phyloP scores from a whole-genome alignment of 1,284 basidiomycete species.

The Irpex rosettiformis region DNA sequence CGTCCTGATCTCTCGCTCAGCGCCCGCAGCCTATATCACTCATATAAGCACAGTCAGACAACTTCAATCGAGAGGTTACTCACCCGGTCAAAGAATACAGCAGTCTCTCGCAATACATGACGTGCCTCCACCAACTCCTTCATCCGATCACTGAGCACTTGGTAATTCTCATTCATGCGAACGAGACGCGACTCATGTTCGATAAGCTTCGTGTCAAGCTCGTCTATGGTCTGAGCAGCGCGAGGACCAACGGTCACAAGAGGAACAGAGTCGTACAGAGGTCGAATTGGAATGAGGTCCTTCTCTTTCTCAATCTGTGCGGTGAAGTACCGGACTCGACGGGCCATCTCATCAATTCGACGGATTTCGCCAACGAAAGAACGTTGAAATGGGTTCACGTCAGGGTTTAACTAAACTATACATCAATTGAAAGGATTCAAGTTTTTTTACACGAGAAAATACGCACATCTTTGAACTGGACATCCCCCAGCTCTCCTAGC shows the following conservation, averaged over 20 bases:
- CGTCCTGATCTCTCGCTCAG: conserved; percentile 75
- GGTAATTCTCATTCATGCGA: conserved; percentile 95
- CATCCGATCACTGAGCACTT: conserved; percentile 83
- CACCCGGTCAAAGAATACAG: conserved; percentile 92
- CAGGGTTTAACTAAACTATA: conserved; percentile 77
- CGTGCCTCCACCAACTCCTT: conserved; percentile 91
- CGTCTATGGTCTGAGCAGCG: conserved; percentile 91
- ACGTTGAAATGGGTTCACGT: conserved; percentile 96
- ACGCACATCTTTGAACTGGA: conserved; percentile 96
- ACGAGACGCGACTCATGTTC: conserved; percentile 86
- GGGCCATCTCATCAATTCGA: conserved; percentile 93
- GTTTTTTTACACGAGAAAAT: background rate
- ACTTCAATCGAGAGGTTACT: conserved; percentile 20
- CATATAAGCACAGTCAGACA: conserved; percentile 2
- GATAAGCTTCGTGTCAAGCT: conserved; percentile 83
- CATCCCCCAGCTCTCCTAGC: conserved; percentile 92
- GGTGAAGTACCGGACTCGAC: conserved; percentile 89
- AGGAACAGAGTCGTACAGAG: conserved; percentile 78
- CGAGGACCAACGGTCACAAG: conserved; percentile 86
- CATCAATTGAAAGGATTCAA: conserved; percentile 11
- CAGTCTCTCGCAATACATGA: conserved; percentile 93
- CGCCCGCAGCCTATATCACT: conserved; percentile 67
- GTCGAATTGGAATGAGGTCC: conserved; percentile 77
- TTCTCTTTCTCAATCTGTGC: conserved; percentile 86
- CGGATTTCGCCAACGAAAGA: conserved; percentile 97